phyloP scores from a whole-genome alignment of 2,329 filamentous ascomycete genomes.

The Phaeosphaeria sp. region DNA sequence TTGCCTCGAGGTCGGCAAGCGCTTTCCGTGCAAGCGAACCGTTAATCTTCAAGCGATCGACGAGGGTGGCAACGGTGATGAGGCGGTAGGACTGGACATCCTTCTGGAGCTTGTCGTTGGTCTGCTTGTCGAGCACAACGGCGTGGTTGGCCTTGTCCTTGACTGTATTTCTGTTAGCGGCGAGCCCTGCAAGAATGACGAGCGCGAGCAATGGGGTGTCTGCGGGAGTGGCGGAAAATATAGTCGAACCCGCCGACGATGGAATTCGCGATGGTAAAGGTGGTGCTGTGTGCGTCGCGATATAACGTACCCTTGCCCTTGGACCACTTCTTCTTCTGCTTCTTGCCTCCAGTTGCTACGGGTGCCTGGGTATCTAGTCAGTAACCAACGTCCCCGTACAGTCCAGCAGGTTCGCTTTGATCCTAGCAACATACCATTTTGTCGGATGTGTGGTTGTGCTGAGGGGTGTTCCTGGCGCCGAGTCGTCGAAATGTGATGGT shows the following conservation, averaged over 20 bases:
- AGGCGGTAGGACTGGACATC: conserved; percentile 99
- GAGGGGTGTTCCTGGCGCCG: conserved; percentile 30
- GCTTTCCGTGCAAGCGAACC: conserved; percentile 92
- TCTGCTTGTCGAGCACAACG: conserved; percentile 98
- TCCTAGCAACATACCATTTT: conserved; percentile 47
- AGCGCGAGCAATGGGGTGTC: conserved; percentile 8
- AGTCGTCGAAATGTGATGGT: conserved; percentile 15
- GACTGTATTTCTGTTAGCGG: conserved; percentile 65
- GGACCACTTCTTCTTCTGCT: conserved; percentile 84
- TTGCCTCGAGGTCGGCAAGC: conserved; percentile 93
- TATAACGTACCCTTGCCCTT: conserved; percentile 64
- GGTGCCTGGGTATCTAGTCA: conserved; percentile 44
- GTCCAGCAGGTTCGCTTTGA: neutral
- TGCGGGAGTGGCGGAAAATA: conserved; percentile 2
- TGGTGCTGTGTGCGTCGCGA: conserved; percentile 24
- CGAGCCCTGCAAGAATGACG: conserved; percentile 14
- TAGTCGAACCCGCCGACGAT: neutral
- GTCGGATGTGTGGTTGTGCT: conserved; percentile 48
- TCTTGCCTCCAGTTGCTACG: conserved; percentile 72
- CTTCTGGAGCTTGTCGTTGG: conserved; percentile 98
- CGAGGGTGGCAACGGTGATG: conserved; percentile 96
- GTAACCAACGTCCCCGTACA: conserved; percentile 2
- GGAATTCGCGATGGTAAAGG: conserved; percentile 5
- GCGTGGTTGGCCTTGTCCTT: conserved; percentile 99
- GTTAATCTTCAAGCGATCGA: conserved; percentile 99